These are phyloP conservation scores for Fomitopsis serialis DNA, from an alignment of 768 basidiomycete species.

Conservation along the genomic window DNA sequence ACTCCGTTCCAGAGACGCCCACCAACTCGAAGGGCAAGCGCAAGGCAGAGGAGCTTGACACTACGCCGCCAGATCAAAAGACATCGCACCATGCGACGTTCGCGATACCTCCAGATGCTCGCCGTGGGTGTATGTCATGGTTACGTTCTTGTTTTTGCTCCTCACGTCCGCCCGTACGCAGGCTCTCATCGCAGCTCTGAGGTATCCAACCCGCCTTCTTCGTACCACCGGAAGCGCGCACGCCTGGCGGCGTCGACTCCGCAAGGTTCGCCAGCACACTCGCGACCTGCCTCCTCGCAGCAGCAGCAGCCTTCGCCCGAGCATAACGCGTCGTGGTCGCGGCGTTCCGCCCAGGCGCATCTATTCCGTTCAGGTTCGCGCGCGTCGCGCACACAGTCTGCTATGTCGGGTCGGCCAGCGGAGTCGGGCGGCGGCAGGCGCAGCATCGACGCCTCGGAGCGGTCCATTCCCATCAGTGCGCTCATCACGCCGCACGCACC, in stretches of 20 bases:
- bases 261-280: conserved; percentile 25
- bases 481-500: conserved; percentile 76
- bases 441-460: conserved; percentile 45
- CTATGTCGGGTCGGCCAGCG: neutral
- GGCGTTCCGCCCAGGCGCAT: conserved; percentile 1
- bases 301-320: conserved; percentile 2
- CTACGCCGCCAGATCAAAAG: conserved; percentile 62
- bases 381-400: conserved; percentile 5
- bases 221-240: conserved; percentile 67
- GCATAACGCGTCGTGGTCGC: conserved; percentile 21
- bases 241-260: conserved; percentile 43
- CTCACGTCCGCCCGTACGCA: conserved; percentile 6
- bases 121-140: conserved; percentile 42
- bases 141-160: conserved; percentile 9
- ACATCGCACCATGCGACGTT: conserved; percentile 53
- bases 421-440: conserved; percentile 3
- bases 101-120: conserved; percentile 47
- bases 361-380: conserved; percentile 12
- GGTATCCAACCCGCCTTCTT: conserved; percentile 61
- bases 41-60: conserved; percentile 69
- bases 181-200: conserved; percentile 24
- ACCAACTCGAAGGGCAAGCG: conserved; percentile 50
- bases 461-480: conserved; percentile 77
- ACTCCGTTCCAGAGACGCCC: conserved; percentile 19
- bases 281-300: conserved; percentile 35